Percentiles rank a stretch among this genome's conserved stretches.
Evolutionary conservation across 805 yeast genomes (phyloP).

Genomic region (Teunomyces panamensis): DNA sequence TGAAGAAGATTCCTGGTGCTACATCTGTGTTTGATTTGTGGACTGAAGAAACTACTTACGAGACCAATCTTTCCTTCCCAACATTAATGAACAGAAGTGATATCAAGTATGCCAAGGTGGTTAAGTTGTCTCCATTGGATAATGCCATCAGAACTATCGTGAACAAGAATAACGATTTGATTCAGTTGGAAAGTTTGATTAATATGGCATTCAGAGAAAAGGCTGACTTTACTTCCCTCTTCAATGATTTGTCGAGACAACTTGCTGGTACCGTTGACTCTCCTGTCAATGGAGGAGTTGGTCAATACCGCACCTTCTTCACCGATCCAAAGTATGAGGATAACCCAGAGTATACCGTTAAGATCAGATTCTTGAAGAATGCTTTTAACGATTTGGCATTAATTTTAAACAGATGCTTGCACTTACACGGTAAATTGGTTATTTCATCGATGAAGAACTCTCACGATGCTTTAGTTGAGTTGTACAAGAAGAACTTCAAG

Average conservation of each 20-base stretch:
- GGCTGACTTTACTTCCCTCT: slow-evolving; percentile 45
- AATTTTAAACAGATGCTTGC: slow-evolving; percentile 63
- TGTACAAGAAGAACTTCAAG: slow-evolving; percentile 65
- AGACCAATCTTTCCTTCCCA: slow-evolving; percentile 75
- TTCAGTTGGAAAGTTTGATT: slow-evolving; percentile 61
- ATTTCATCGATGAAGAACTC: slow-evolving; percentile 54
- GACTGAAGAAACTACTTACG: slow-evolving; percentile 85
- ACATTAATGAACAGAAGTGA: slow-evolving; percentile 84
- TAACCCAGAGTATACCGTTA: slow-evolving; percentile 27
- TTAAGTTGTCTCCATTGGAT: slow-evolving; percentile 75
- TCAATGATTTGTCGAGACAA: slow-evolving; percentile 66
- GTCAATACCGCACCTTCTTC: slow-evolving; percentile 73
- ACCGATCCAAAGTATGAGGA: slow-evolving; percentile 34
- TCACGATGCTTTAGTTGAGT: slow-evolving; percentile 62
- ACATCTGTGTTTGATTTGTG: slow-evolving; percentile 71
- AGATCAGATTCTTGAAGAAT: slow-evolving; percentile 35
- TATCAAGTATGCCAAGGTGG: slow-evolving; percentile 46
- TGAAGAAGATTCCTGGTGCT: slow-evolving; percentile 71
- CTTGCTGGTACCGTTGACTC: slow-evolving; percentile 85
- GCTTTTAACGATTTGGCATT: slow-evolving; percentile 68
- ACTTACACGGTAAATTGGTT: slow-evolving; percentile 64
- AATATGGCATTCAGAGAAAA: slow-evolving; percentile 51
- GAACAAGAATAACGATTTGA: slow-evolving; percentile 68
- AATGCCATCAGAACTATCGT: slow-evolving; percentile 71
- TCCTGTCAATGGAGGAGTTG: slow-evolving; percentile 91